Percentiles rank a stretch among this genome's conserved stretches.
phyloP scores from a whole-genome alignment of 306 rosid genomes.

The Prunus mume region DNA sequence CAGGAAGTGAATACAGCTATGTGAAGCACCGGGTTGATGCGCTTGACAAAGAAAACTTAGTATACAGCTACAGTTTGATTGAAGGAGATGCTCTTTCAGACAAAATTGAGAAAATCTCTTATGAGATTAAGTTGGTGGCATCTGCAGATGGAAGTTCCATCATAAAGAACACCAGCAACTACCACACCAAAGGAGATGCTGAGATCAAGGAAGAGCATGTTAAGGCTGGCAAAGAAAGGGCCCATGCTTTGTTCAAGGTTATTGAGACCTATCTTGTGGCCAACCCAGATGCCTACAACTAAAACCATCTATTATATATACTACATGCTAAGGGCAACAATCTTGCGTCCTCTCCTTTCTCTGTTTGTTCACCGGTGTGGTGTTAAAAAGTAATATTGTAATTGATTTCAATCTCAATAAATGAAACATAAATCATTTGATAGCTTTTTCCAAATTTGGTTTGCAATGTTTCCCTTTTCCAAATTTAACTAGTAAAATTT shows the following conservation, averaged over 20 bases:
- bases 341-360: too few species aligned
- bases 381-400: too few species aligned
- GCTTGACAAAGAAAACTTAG: slow-evolving; percentile 30
- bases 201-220: slow-evolving; percentile 23
- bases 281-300: slow-evolving; percentile 35
- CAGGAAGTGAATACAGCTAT: not conserved
- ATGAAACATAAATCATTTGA: too few species aligned
- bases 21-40: slow-evolving; percentile 36
- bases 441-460: too few species aligned
- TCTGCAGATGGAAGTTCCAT: slow-evolving; percentile 30
- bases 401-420: too few species aligned
- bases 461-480: too few species aligned
- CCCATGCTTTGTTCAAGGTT: not conserved
- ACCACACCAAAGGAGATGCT: not conserved
- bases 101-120: slow-evolving; percentile 36
- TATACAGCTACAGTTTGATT: slow-evolving; percentile 21
- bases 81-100: slow-evolving; percentile 32
- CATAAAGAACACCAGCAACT: slow-evolving; percentile 27
- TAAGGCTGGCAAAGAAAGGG: slow-evolving; percentile 31
- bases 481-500: too few species aligned
- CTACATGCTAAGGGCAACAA: too few species aligned
- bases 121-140: slow-evolving; percentile 32
- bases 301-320: not conserved
- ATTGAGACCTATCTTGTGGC: slow-evolving; percentile 24
- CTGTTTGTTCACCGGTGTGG: too few species aligned